Evolutionary conservation across 164 flowering plant species (phyloP).

Genomic region (Vitis labrusca): DNA sequence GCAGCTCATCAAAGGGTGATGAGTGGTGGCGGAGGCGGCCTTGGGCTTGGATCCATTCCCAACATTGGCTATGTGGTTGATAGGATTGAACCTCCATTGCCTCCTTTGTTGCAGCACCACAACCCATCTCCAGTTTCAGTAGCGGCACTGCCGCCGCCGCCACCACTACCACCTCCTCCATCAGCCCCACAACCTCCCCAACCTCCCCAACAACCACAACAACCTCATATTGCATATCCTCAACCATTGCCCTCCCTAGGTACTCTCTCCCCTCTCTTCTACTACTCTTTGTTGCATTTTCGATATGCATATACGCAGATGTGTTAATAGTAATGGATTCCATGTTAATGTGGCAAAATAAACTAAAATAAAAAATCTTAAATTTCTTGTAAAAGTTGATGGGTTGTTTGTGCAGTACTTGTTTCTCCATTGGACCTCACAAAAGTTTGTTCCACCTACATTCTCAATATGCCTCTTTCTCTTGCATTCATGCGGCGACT

Average conservation of each 20-base stretch:
- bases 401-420: no score
- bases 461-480: not conserved
- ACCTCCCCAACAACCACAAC: not conserved
- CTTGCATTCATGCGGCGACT: not conserved
- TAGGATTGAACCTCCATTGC: conserved; percentile 16
- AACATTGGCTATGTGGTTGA: conserved; percentile 15
- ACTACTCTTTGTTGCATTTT: not conserved
- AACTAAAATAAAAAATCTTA: no score
- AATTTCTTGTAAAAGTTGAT: no score
- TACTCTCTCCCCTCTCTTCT: conserved; percentile 19
- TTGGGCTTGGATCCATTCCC: conserved; percentile 4
- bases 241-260: conserved; percentile 43
- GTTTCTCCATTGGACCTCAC: no score
- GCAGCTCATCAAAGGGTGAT: not conserved
- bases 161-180: conserved; percentile 22
- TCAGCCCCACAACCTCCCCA: conserved; percentile 8
- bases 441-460: no score
- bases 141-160: not conserved
- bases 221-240: conserved; percentile 14
- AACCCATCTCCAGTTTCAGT: conserved; percentile 19
- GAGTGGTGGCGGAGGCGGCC: not conserved
- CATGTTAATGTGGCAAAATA: no score
- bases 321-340: no score
- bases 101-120: conserved; percentile 31
- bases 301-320: no score